Evolutionary conservation across 805 yeast genomes (phyloP).

Genomic region (Hanseniaspora jakobsenii): DNA sequence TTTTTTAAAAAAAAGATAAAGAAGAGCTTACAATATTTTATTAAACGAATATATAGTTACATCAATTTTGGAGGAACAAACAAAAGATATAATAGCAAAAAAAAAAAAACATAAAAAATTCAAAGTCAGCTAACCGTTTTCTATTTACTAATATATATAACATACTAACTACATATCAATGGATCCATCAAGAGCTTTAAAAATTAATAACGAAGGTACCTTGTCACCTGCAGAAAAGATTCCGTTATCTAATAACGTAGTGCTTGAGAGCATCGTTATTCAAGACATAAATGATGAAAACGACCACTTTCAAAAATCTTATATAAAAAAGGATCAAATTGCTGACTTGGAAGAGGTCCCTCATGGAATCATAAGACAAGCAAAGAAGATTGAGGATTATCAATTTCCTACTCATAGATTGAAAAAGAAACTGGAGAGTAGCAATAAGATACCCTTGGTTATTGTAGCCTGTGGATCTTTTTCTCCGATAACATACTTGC

Average conservation of each 20-base stretch:
- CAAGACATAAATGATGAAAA: slow-evolving; percentile 72
- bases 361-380: slow-evolving; percentile 82
- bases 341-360: slow-evolving; percentile 97
- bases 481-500: slow-evolving; percentile 89
- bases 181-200: slow-evolving; percentile 92
- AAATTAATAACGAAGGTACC: slow-evolving; percentile 52
- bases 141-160: no score
- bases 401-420: slow-evolving; percentile 80
- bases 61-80: no score
- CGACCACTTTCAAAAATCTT: slow-evolving; percentile 31
- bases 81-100: no score
- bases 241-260: slow-evolving; percentile 36
- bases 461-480: slow-evolving; percentile 96
- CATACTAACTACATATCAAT: no score
- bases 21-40: no score
- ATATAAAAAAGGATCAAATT: slow-evolving; percentile 43
- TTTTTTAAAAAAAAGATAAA: no score
- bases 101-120: neutral
- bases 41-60: no score
- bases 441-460: slow-evolving; percentile 75
- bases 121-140: neutral
- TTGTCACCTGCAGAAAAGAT: slow-evolving; percentile 55
- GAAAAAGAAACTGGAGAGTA: slow-evolving; percentile 54
- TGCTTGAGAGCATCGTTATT: slow-evolving; percentile 61
- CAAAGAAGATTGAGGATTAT: slow-evolving; percentile 55